phyloP scores from a whole-genome alignment of 352 stramenopile species.

The Phytophthora sojae region DNA sequence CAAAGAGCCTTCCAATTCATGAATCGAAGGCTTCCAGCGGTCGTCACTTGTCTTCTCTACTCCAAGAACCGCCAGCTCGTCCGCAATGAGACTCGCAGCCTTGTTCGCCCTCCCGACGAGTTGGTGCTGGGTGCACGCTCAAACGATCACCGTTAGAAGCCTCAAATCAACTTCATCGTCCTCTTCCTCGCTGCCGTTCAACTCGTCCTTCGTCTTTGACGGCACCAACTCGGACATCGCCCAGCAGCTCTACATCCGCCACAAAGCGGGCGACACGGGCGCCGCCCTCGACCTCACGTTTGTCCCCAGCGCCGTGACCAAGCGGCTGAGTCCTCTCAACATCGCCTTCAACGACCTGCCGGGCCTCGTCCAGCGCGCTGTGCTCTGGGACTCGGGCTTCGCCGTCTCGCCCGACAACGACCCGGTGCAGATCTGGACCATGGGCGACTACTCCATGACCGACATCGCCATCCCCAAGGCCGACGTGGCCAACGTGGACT shows the following conservation, averaged over 20 bases:
- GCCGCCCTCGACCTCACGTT: conserved; percentile 15
- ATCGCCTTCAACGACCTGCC: conserved; percentile 31
- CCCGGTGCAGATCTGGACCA: too few relatives aligned
- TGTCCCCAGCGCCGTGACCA: conserved; percentile 16
- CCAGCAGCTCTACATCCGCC: conserved; percentile 40
- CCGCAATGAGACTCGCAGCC: too few relatives aligned
- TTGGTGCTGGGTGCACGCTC: too few relatives aligned
- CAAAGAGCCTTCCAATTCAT: too few relatives aligned
- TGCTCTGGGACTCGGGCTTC: conserved; percentile 51
- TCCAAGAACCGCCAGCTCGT: too few relatives aligned
- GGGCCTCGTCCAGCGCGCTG: conserved; percentile 37
- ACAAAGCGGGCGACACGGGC: conserved; percentile 18
- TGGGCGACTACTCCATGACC: conserved; percentile 31
- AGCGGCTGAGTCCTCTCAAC: conserved; percentile 23
- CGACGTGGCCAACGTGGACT: conserved; percentile 26
- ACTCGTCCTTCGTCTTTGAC: neutral
- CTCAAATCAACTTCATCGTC: too few relatives aligned
- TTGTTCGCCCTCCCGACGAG: too few relatives aligned
- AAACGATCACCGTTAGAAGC: too few relatives aligned
- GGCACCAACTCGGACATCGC: conserved; percentile 46
- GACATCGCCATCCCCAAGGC: conserved; percentile 32
- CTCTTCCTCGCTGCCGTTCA: neutral
- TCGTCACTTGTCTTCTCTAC: too few relatives aligned
- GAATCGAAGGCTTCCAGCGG: too few relatives aligned
- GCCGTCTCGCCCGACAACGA: conserved; percentile 25